Base-by-base conservation (phyloP, 2,329 filamentous ascomycete genomes). In the Fusarium verrucosum region DNA sequence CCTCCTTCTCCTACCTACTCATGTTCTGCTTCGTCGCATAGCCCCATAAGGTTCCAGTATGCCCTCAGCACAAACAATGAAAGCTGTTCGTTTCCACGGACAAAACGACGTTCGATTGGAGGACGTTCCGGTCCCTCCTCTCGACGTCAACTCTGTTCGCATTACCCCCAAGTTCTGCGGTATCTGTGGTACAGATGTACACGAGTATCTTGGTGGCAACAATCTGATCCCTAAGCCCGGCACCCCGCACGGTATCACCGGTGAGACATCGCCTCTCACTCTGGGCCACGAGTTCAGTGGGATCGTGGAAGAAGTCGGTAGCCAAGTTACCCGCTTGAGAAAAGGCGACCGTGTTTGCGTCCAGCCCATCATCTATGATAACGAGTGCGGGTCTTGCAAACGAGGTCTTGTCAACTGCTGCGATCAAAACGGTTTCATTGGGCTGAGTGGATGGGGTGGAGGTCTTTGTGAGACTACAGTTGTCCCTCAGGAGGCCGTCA, bases 181-280 rank as follows among this genome's bases (percentile, higher is more conserved):
- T 0, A 61, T 61, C 7, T 61, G 58, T 1, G 58, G 58, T 28
- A 61, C 58, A 6, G 58, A 61, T 1, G 58, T 61, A 3, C 58
- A 61, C 8, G 58, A 61, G 6, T 61, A 47, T 17, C 58, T 61
- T 3, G 58, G 58, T 14, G 58, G 58, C 10, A 60, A 61, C 6
- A 61, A 61, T 1, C 47, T 61, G 17, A 61, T 61, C 16, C 58
- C 58, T 14, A 61, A 61, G 2, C 58, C 58, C 10, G 56, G 56
- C n/a, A 3, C 47, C n/a, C 58, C 58, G n/a, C 58, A 61, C 22
- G 47, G 30, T 2, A 61, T 61, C 1, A 61, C 58, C 0, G 58
- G 58, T 2, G 58, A 61, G n/a, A 61, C 58, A 19, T 54, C 58
- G 4, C 58, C 58, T 6, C 41, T 61, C 22, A 61, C 56, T 9